Percentiles rank a stretch among this genome's conserved stretches.
Evolutionary conservation across 116 monocot genomes (phyloP).

Genomic region (Dioscorea cayenensis): DNA sequence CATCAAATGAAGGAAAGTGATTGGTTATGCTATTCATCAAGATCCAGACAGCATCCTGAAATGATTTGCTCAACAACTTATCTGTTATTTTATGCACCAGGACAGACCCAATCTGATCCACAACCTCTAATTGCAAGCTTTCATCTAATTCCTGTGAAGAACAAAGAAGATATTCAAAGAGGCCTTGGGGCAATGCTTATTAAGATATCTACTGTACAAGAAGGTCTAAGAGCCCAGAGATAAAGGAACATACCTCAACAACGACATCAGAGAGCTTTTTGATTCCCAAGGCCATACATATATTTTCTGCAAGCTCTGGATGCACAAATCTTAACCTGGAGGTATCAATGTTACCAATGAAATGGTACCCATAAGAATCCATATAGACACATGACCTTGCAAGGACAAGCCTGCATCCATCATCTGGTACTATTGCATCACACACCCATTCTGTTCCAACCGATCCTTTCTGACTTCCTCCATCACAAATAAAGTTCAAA

Average conservation of each 20-base stretch:
- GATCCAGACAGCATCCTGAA: constrained; percentile 55
- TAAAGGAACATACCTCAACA: constrained; percentile 58
- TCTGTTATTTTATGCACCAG: constrained; percentile 49
- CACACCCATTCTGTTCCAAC: constrained; percentile 25
- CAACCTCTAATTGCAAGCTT: constrained; percentile 31
- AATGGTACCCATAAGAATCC: constrained; percentile 65
- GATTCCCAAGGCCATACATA: constrained; percentile 58
- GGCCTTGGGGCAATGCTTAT: not conserved
- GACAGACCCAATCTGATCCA: constrained; percentile 51
- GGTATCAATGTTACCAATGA: constrained; percentile 67
- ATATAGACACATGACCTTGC: constrained; percentile 84
- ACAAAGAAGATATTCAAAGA: not conserved
- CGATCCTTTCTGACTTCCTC: constrained; percentile 17
- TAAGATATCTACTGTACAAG: not conserved
- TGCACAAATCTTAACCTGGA: constrained; percentile 86
- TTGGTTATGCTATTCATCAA: constrained; percentile 37
- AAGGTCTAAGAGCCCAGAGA: not conserved
- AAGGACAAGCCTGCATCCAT: constrained; percentile 91
- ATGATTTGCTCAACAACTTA: constrained; percentile 67
- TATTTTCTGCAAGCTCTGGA: constrained; percentile 67
- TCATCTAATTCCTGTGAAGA: constrained; percentile 67
- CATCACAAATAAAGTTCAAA: constrained; percentile 76
- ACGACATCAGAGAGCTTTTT: constrained; percentile 85
- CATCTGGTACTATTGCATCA: constrained; percentile 85
- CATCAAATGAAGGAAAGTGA: constrained; percentile 50